Conservation (phyloP, 345 rosid species). For the Limnanthes douglasii region DNA sequence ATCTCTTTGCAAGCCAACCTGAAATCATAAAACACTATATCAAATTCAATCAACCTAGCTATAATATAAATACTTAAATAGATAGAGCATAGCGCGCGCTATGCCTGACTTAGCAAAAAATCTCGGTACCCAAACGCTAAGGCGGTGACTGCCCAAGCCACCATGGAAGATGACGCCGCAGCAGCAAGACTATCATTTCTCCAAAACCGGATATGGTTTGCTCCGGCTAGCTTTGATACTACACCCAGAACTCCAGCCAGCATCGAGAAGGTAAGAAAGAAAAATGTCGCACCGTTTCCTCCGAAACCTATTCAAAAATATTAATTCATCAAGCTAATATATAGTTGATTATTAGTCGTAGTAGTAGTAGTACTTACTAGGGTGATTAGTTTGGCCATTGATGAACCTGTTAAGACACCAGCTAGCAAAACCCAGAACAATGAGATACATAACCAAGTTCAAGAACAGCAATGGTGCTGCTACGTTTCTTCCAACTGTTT, state of each 20-base stretch:
- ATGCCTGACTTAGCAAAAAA: background rate
- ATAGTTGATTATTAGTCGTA: background rate
- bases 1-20: constrained; percentile 89
- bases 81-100: background rate
- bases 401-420: constrained; percentile 67
- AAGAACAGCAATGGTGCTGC: constrained; percentile 89
- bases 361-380: constrained; percentile 26
- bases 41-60: background rate
- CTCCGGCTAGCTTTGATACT: constrained; percentile 59
- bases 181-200: constrained; percentile 68
- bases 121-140: constrained; percentile 55
- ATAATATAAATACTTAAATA: background rate
- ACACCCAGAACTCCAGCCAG: constrained; percentile 55
- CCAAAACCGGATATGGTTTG: constrained; percentile 68
- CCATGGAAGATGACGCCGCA: constrained; percentile 46
- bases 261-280: constrained; percentile 49
- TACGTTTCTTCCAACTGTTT: constrained; percentile 60
- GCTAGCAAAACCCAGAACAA: constrained; percentile 71
- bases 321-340: background rate
- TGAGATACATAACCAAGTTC: constrained; percentile 60
- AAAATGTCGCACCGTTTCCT: constrained; percentile 77
- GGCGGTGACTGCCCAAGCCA: constrained; percentile 76
- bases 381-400: constrained; percentile 68
- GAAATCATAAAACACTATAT: background rate
- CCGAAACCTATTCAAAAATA: constrained; percentile 38